Evolutionary conservation across 2,329 filamentous ascomycete species (phyloP).

Genomic region (Arthrobotrys musiformis): DNA sequence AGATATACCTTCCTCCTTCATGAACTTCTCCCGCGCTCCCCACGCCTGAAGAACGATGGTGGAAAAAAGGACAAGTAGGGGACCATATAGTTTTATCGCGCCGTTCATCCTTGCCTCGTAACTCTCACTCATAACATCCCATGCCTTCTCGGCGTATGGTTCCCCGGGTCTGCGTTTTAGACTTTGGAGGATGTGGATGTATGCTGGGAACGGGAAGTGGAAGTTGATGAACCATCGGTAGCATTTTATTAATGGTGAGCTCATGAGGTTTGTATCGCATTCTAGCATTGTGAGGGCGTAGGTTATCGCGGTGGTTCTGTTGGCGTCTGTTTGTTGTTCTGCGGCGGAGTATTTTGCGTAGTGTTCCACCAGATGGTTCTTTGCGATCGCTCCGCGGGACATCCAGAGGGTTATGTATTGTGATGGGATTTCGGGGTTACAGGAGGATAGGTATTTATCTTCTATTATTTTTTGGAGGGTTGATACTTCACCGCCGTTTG

Average conservation of each 20-base stretch:
- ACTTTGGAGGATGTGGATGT: conserved; percentile 71
- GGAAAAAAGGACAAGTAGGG: conserved; percentile 71
- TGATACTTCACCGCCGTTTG: conserved; percentile 59
- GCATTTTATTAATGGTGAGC: conserved; percentile 60
- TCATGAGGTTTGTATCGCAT: conserved; percentile 52
- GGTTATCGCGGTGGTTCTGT: neutral
- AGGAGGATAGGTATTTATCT: conserved; percentile 60
- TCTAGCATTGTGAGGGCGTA: conserved; percentile 59
- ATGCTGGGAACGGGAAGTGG: conserved; percentile 72
- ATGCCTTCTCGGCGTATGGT: conserved; percentile 69
- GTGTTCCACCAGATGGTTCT: conserved; percentile 61
- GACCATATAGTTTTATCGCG: conserved; percentile 67
- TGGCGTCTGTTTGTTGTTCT: neutral
- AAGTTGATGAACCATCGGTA: conserved; percentile 72
- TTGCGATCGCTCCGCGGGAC: conserved; percentile 61
- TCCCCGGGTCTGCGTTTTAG: conserved; percentile 60
- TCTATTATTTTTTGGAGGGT: conserved; percentile 59
- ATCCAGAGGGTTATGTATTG: conserved; percentile 64
- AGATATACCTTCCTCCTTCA: conserved; percentile 63
- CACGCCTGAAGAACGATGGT: conserved; percentile 72
- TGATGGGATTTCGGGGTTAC: conserved; percentile 61
- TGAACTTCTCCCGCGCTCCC: conserved; percentile 69
- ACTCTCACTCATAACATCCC: conserved; percentile 70
- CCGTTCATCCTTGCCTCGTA: conserved; percentile 67
- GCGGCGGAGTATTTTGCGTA: conserved; percentile 55